Base-by-base conservation (phyloP, 2,329 filamentous ascomycete species). In the Fusarium napiforme region DNA sequence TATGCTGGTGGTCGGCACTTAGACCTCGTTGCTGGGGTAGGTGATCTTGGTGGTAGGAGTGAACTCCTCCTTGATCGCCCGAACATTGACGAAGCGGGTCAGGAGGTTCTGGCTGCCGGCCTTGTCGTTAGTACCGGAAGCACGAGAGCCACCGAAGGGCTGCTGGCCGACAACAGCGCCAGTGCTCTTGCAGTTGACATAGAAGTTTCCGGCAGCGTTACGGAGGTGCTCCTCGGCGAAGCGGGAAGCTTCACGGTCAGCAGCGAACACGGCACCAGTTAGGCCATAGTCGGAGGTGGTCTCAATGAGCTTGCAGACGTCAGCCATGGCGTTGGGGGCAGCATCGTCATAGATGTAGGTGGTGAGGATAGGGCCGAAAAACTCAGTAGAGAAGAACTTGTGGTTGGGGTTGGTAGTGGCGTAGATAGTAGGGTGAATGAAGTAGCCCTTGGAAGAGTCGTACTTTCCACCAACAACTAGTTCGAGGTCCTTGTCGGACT, bases 351-450 rank as follows among this genome's bases (percentile, higher is more conserved):
- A 97, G 71, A 95, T 88, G 82, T 97, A 90, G 16, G 92, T 84
- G 37, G 90, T 89, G 46, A 96, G 85, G 64, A 97, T 84, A 37
- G 94, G 94, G 4, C 94, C 94, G 82, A 97, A 97, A 70, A 97
- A 90, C 83, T 97, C 94, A 42, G 90, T 92, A 57, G 87, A 90
- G 55, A 97, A 86, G 75, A 96, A 90, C 71, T 89, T 88, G 85
- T 97, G 94, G 69, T 88, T 84, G 1, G 93, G 91, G 84, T 93
- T 92, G 57, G 86, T 90, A 57, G 93, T 93, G 71, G 87, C 84
- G 86, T 96, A 97, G 79, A 97, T 88, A 71, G 94, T 97, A 11
- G 94, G 94, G 82, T 93, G 88, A 79, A 97, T 90, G 84, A 90
- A 97, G 87, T 92, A 97, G 71, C 94, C 94, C 83, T 91, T 91